These are phyloP conservation scores for Euphorbia tirucalli DNA, from an alignment of 345 rosid genomes.

Conservation along the genomic window DNA sequence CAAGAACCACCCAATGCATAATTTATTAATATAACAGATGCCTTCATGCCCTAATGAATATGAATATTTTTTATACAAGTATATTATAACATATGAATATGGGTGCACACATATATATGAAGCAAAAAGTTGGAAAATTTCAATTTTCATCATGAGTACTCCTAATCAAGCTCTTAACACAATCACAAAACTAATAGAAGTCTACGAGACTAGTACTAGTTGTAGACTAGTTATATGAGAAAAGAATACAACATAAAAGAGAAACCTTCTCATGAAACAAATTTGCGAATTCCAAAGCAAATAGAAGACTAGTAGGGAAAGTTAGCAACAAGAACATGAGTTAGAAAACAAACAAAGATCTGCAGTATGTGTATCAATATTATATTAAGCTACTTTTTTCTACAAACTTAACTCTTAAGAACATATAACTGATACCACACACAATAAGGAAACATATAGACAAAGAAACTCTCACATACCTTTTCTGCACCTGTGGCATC, in stretches of 20 bases:
- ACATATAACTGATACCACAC: background rate
- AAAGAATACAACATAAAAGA: background rate
- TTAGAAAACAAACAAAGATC: background rate
- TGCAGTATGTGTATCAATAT: background rate
- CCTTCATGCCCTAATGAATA: background rate
- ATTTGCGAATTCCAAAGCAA: background rate
- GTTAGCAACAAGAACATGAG: background rate
- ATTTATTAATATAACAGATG: background rate
- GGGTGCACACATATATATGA: background rate
- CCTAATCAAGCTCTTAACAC: background rate
- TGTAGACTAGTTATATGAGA: background rate
- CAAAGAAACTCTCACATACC: conserved; percentile 35
- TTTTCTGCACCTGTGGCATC: conserved; percentile 99
- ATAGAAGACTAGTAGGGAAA: background rate
- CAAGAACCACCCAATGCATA: background rate
- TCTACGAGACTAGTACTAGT: background rate
- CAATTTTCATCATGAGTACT: background rate
- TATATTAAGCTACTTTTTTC: no score
- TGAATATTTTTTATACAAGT: background rate
- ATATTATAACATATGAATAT: background rate
- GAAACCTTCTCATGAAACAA: background rate
- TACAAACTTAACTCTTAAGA: background rate
- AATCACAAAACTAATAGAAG: background rate
- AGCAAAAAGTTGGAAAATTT: background rate
- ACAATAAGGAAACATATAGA: background rate